A percentile compares a stretch with the other conserved stretches of the same genome.
Conservation (phyloP, 1,284 basidiomycete species). For the Trichosporon sp. region DNA sequence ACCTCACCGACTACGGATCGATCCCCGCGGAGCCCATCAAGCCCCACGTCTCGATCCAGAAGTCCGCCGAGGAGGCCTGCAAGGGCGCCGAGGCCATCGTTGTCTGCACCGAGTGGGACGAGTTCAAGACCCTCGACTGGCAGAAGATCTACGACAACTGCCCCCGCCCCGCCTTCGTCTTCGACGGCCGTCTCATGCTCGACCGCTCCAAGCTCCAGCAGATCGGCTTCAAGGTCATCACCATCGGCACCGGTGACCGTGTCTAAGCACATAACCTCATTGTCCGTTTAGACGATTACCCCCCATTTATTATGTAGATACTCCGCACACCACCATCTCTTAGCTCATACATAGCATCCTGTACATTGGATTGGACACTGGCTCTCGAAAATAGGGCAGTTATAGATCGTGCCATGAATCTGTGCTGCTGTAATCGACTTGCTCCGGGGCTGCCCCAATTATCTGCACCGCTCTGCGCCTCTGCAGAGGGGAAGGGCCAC, state of each 20-base stretch:
- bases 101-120: conserved; percentile 87
- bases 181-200: conserved; percentile 67
- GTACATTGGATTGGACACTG: conserved; percentile 5
- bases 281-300: not conserved
- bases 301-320: conserved; percentile 7
- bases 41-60: conserved; percentile 75
- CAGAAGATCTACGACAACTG: conserved; percentile 70
- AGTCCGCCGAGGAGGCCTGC: conserved; percentile 80
- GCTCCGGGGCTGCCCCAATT: too few species aligned
- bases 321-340: conserved; percentile 3
- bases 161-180: conserved; percentile 94
- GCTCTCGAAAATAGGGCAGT: conserved; percentile 1
- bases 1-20: conserved; percentile 54
- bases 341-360: conserved; percentile 18
- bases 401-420: conserved; percentile 5
- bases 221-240: conserved; percentile 86
- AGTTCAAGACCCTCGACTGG: conserved; percentile 93
- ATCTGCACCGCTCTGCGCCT: too few species aligned
- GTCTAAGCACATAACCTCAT: conserved; percentile 22
- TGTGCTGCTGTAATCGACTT: conserved; percentile 1
- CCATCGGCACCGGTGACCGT: conserved; percentile 49
- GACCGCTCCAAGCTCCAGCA: conserved; percentile 70
- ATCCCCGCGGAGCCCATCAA: conserved; percentile 56
- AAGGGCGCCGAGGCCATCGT: conserved; percentile 85
- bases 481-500: too few species aligned